Evolutionary conservation across 2,329 filamentous ascomycete genomes (phyloP).

Genomic region (Trichophyton verrucosum): DNA sequence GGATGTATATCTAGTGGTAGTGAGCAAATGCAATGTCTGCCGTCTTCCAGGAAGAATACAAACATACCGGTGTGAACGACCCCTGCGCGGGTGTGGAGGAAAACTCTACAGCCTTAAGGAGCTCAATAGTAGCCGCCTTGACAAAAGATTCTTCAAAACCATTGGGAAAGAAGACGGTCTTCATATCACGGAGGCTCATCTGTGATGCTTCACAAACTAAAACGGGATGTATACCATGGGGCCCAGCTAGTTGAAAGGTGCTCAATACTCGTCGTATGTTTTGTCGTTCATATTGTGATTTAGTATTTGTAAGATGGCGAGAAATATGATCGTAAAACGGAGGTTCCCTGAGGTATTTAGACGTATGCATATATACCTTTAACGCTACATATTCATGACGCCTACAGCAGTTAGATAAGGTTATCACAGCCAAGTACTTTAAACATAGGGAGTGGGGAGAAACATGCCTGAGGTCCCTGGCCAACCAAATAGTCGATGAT

Average conservation of each 20-base stretch:
- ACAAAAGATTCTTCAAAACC: not conserved
- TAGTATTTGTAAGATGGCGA: conserved; percentile 10
- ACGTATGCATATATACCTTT: conserved; percentile 18
- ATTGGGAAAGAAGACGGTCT: not conserved
- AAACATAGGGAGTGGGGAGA: too few relatives aligned
- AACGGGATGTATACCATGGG: conserved; percentile 18
- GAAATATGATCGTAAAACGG: conserved; percentile 19
- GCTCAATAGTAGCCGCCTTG: conserved; percentile 3
- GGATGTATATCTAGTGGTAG: conserved; percentile 20
- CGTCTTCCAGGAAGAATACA: not conserved
- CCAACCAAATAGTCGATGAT: conserved; percentile 22
- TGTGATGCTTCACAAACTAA: conserved; percentile 20
- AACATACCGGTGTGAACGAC: conserved; percentile 21
- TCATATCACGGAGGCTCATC: conserved; percentile 17
- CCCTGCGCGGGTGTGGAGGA: conserved; percentile 20
- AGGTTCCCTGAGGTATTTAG: conserved; percentile 18
- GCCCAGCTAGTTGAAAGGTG: conserved; percentile 22
- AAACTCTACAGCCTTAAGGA: conserved; percentile 18
- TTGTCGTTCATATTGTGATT: conserved; percentile 16
- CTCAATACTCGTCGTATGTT: conserved; percentile 23
- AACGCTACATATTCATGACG: conserved; percentile 12
- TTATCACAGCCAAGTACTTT: too few relatives aligned
- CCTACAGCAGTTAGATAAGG: not conserved
- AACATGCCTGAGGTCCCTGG: conserved; percentile 16
- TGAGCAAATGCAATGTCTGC: not conserved